Conservation (phyloP, 441 rosid species). For the Mallotus japonicus region DNA sequence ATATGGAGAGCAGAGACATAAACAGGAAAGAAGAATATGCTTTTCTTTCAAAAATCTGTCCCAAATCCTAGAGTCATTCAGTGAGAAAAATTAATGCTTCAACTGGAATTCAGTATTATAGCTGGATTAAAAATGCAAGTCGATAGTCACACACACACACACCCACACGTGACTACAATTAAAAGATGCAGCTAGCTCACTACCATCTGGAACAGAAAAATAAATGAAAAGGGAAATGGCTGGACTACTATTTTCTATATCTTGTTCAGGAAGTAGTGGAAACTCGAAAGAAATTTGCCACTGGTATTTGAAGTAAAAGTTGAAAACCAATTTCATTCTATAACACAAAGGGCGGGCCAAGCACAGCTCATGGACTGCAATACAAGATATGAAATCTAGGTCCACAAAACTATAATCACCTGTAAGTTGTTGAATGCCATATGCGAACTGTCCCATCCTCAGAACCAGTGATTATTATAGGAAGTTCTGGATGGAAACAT, state of each 20-base stretch:
- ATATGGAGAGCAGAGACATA: background rate
- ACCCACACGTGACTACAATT: background rate
- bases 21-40: background rate
- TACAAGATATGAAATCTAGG: background rate
- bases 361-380: background rate
- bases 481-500: constrained; percentile 79
- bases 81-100: background rate
- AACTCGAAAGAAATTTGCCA: background rate
- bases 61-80: background rate
- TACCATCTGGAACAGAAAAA: constrained; percentile 4
- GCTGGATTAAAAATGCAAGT: background rate
- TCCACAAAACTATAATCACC: constrained; percentile 35
- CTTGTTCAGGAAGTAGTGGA: background rate
- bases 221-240: background rate
- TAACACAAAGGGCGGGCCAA: background rate
- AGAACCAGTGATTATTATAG: constrained; percentile 75
- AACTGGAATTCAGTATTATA: background rate
- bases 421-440: constrained; percentile 79
- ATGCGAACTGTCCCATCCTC: constrained; percentile 82
- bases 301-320: background rate
- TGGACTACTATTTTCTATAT: background rate
- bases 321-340: background rate
- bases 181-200: constrained; percentile 4
- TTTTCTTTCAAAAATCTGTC: background rate
- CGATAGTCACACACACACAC: background rate